A percentile compares a stretch with the other conserved stretches of the same genome.
These are phyloP conservation scores for Pythium rhizo-oryzae DNA, from an alignment of 352 stramenopile genomes.

Conservation along the genomic window DNA sequence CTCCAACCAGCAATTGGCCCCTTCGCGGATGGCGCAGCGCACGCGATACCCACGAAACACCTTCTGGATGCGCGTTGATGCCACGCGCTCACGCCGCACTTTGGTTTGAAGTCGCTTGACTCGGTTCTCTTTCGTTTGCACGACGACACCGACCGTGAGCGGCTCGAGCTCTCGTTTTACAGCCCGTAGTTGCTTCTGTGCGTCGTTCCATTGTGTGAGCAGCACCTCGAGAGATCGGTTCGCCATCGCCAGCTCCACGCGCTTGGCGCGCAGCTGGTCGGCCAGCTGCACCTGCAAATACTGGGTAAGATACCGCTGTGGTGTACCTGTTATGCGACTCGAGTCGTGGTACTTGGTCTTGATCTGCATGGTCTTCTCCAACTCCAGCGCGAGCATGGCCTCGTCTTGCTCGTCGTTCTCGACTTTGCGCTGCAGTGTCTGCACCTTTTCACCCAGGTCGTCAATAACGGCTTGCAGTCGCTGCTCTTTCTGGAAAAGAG, in stretches of 20 bases:
- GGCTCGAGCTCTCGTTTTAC: constrained; percentile 82
- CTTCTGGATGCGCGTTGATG: constrained; percentile 77
- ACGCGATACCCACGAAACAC: constrained; percentile 80
- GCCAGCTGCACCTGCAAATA: constrained; percentile 92
- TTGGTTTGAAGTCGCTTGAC: constrained; percentile 67
- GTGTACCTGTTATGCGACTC: constrained; percentile 82
- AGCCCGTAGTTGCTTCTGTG: constrained; percentile 68
- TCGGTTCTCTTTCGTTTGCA: constrained; percentile 76
- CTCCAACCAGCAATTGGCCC: constrained; percentile 80
- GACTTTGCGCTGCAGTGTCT: constrained; percentile 41
- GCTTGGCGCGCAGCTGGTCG: constrained; percentile 78
- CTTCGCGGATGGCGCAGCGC: constrained; percentile 64
- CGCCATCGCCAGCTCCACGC: constrained; percentile 65
- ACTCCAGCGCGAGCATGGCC: constrained; percentile 54
- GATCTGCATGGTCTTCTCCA: constrained; percentile 85
- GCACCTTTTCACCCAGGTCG: constrained; percentile 58
- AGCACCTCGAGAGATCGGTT: constrained; percentile 55
- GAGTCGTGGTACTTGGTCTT: constrained; percentile 89
- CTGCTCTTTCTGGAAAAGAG: constrained; percentile 64
- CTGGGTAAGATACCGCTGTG: constrained; percentile 92
- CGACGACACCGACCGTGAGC: constrained; percentile 79
- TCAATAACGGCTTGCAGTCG: constrained; percentile 43
- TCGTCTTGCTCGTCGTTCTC: constrained; percentile 57
- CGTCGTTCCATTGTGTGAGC: constrained; percentile 58
- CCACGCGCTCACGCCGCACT: constrained; percentile 65